A percentile compares a stretch with the other conserved stretches of the same genome.
These are phyloP conservation scores for Komagataella mondaviorum DNA, from an alignment of 805 yeast genomes.

Conservation along the genomic window DNA sequence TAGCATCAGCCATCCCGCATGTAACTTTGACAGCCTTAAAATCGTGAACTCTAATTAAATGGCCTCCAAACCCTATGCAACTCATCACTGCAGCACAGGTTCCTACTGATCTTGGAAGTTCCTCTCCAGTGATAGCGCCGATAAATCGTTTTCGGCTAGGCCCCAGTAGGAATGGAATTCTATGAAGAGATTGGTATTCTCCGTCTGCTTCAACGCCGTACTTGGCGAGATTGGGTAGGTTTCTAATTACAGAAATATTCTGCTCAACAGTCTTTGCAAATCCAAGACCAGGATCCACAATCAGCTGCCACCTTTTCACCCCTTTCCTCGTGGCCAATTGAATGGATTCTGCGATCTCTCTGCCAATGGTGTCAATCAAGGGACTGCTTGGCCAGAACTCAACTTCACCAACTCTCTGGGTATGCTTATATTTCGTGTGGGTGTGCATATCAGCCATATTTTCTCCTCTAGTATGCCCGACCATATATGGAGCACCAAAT, in stretches of 20 bases:
- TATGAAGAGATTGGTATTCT: conserved; percentile 28
- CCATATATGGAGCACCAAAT: conserved; percentile 59
- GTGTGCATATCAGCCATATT: conserved; percentile 43
- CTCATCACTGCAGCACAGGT: conserved; percentile 69
- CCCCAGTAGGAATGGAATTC: conserved; percentile 65
- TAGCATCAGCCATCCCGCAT: conserved; percentile 2
- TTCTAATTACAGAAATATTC: conserved; percentile 51
- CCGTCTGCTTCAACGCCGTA: conserved; percentile 21
- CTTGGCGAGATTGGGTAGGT: conserved; percentile 29
- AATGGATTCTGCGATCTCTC: conserved; percentile 50
- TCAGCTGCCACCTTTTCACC: conserved; percentile 78
- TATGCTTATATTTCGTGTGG: neutral
- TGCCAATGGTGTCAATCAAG: conserved; percentile 42
- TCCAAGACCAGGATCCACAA: conserved; percentile 92
- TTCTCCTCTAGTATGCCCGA: conserved; percentile 79
- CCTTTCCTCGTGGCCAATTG: conserved; percentile 46
- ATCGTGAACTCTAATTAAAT: conserved; percentile 85
- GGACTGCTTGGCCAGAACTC: conserved; percentile 12
- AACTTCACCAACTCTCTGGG: conserved; percentile 1
- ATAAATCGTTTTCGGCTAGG: conserved; percentile 83
- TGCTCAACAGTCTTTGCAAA: conserved; percentile 78
- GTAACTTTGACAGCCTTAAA: conserved; percentile 23
- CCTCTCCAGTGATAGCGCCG: conserved; percentile 55
- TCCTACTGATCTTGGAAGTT: conserved; percentile 53
- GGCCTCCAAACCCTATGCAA: conserved; percentile 58